Percentiles rank a stretch among this genome's conserved stretches.
Evolutionary conservation across 179 eudicot genomes (phyloP).

Genomic region (Gypsophila paniculata): DNA sequence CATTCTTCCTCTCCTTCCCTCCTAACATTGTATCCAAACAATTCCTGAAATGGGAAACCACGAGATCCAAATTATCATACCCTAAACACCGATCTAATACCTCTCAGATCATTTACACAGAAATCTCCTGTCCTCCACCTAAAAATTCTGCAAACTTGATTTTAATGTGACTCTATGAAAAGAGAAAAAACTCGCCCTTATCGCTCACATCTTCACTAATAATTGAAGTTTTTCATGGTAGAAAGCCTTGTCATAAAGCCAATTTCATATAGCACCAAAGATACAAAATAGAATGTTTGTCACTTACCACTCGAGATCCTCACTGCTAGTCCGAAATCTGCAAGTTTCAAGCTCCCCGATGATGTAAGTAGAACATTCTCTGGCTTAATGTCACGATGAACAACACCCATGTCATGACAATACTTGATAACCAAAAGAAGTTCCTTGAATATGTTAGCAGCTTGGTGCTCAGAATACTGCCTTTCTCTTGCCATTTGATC

Average conservation of each 20-base stretch:
- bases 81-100: not conserved
- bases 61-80: not conserved
- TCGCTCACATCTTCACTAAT: not conserved
- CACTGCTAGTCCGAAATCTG: conserved; percentile 88
- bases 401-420: conserved; percentile 98
- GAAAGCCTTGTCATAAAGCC: not conserved
- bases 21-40: not conserved
- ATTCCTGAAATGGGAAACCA: not conserved
- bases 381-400: conserved; percentile 93
- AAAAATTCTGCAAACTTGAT: not conserved
- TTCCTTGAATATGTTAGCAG: conserved; percentile 77
- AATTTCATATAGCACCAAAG: not conserved
- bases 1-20: not conserved
- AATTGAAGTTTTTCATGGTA: not conserved
- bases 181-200: not conserved
- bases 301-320: conserved; percentile 68
- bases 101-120: not conserved
- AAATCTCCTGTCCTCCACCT: not conserved
- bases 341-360: conserved; percentile 78
- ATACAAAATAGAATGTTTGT: conserved; percentile 2
- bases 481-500: conserved; percentile 80
- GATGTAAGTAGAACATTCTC: conserved; percentile 79
- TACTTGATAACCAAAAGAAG: conserved; percentile 74
- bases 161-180: not conserved
- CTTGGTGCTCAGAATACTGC: conserved; percentile 59